These are phyloP conservation scores for Falciphora oryzae DNA, from an alignment of 2,329 filamentous ascomycete species.

Conservation along the genomic window DNA sequence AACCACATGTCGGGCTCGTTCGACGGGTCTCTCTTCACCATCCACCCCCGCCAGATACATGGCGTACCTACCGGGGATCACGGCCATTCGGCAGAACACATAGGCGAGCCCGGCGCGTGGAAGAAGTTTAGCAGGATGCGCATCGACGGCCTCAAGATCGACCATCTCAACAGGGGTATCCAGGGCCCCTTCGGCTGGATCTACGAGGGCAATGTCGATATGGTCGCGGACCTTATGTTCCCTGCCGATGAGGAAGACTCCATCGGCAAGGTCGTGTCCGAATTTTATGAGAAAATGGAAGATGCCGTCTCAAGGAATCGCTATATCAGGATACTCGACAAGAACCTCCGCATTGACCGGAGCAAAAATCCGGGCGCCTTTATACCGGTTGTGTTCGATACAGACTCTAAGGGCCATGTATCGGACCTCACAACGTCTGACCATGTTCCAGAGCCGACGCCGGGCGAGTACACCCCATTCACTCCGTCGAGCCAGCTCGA, in stretches of 20 bases:
- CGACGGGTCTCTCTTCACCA: slow-evolving; percentile 93
- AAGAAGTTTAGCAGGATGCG: slow-evolving; percentile 92
- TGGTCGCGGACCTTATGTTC: slow-evolving; percentile 92
- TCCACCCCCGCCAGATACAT: slow-evolving; percentile 89
- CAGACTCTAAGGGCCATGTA: slow-evolving; percentile 4
- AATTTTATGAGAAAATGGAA: slow-evolving; percentile 94
- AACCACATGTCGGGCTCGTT: slow-evolving; percentile 95
- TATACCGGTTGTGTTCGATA: background rate
- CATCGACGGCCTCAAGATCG: slow-evolving; percentile 90
- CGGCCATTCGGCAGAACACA: slow-evolving; percentile 42
- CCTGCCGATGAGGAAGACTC: slow-evolving; percentile 83
- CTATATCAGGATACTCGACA: slow-evolving; percentile 54
- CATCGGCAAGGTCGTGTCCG: slow-evolving; percentile 89
- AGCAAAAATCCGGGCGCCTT: background rate
- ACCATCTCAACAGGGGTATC: slow-evolving; percentile 90
- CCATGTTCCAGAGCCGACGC: background rate
- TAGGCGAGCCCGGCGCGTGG: slow-evolving; percentile 69
- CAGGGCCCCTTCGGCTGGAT: slow-evolving; percentile 97
- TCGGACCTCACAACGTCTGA: background rate
- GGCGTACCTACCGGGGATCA: slow-evolving; percentile 62
- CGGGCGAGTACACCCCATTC: slow-evolving; percentile 2
- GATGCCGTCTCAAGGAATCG: slow-evolving; percentile 80
- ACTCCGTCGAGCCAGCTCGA: background rate
- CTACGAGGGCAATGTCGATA: slow-evolving; percentile 92
- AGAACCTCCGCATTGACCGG: slow-evolving; percentile 21